Conservation (phyloP, 805 yeast genomes). For the Yamadazyma nakazawae region DNA sequence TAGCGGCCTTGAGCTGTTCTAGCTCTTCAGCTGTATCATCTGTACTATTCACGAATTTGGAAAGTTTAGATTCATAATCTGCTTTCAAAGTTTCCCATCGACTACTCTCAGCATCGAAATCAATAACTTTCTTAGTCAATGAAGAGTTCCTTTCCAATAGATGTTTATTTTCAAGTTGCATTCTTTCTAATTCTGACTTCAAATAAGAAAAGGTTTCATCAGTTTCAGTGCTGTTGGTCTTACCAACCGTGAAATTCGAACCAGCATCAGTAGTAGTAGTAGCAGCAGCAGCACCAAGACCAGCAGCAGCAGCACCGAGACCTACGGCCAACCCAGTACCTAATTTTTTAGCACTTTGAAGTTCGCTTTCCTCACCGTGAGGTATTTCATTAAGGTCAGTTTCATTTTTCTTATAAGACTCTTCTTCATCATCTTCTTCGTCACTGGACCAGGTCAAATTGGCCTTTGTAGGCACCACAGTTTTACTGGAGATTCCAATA, state of each 20-base stretch:
- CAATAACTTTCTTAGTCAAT: constrained; percentile 6
- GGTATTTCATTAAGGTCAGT: constrained; percentile 1
- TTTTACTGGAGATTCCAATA: constrained; percentile 55
- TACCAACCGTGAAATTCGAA: neutral
- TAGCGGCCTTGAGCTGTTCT: constrained; percentile 26
- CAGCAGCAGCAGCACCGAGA: constrained; percentile 1
- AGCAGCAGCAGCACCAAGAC: neutral
- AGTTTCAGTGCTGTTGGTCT: neutral
- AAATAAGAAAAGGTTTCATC: neutral
- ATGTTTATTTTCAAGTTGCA: constrained; percentile 7
- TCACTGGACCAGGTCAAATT: constrained; percentile 86
- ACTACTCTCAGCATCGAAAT: constrained; percentile 4
- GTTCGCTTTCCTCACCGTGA: neutral
- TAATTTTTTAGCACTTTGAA: constrained; percentile 4
- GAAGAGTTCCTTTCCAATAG: constrained; percentile 6
- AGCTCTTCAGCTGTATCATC: constrained; percentile 20
- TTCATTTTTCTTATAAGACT: no score
- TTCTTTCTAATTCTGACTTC: constrained; percentile 5
- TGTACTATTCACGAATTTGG: constrained; percentile 4
- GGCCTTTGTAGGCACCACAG: constrained; percentile 82
- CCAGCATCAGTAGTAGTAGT: neutral
- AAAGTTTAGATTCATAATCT: constrained; percentile 7
- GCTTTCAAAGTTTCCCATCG: constrained; percentile 6
- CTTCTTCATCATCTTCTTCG: constrained; percentile 44
- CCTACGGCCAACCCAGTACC: constrained; percentile 3